These are phyloP conservation scores for Podosphaera aphanis DNA, from an alignment of 2,329 filamentous ascomycete species.

Conservation along the genomic window DNA sequence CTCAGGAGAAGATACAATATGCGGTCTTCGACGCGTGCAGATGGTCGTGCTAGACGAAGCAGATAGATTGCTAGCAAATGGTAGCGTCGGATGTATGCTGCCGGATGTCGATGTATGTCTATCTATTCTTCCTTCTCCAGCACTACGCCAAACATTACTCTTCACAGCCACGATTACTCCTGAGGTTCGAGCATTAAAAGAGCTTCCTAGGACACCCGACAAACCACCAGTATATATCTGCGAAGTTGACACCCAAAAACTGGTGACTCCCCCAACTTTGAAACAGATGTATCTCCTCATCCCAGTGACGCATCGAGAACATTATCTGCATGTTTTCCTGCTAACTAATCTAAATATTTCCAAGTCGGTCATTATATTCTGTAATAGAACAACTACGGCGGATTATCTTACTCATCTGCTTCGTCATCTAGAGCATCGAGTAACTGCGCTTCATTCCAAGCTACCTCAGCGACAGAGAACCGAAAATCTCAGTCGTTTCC, in stretches of 20 bases:
- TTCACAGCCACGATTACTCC: constrained; percentile 92
- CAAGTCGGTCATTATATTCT: constrained; percentile 77
- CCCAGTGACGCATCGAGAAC: constrained; percentile 78
- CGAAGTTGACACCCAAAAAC: constrained; percentile 53
- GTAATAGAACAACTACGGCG: constrained; percentile 74
- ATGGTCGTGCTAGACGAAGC: constrained; percentile 92
- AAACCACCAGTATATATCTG: constrained; percentile 68
- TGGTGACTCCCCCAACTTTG: constrained; percentile 61
- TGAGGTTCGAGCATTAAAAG: constrained; percentile 70
- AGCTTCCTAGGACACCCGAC: constrained; percentile 42
- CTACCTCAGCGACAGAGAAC: constrained; percentile 68
- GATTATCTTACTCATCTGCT: constrained; percentile 75
- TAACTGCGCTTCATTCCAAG: constrained; percentile 74
- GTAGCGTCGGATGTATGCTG: constrained; percentile 67
- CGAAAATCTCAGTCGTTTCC: constrained; percentile 75
- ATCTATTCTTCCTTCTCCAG: constrained; percentile 51
- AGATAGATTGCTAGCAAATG: constrained; percentile 58
- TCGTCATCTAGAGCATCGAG: constrained; percentile 64
- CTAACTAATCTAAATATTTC: constrained; percentile 50
- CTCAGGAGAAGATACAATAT: constrained; percentile 76
- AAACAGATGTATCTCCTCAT: constrained; percentile 70
- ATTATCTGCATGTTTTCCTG: constrained; percentile 78
- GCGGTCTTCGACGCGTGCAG: constrained; percentile 52
- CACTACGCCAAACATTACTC: constrained; percentile 69
- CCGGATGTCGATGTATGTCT: constrained; percentile 80